phyloP scores from a whole-genome alignment of 2,329 filamentous ascomycete genomes.

The Fusarium hostae region DNA sequence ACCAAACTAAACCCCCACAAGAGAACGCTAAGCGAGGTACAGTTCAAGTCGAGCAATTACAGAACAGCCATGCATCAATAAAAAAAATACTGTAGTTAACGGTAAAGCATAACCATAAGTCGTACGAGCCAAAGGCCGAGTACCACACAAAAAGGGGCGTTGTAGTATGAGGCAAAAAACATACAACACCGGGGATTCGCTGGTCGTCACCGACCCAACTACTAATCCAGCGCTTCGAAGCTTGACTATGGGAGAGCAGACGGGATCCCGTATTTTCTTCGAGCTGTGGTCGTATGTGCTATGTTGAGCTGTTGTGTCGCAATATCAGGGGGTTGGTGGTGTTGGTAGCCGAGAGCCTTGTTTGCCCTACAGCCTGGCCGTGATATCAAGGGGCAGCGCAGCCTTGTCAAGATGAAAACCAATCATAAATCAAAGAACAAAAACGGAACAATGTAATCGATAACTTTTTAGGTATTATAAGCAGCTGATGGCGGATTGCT shows the following conservation, averaged over 20 bases:
- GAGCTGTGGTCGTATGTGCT: slow-evolving; percentile 31
- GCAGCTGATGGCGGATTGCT: not conserved
- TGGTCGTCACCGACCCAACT: slow-evolving; percentile 33
- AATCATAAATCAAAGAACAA: slow-evolving; percentile 9
- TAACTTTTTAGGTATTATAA: not conserved
- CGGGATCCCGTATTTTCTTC: slow-evolving; percentile 30
- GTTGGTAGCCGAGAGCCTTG: slow-evolving; percentile 1
- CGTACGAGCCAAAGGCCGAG: not conserved
- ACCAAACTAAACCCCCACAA: not conserved
- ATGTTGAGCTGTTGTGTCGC: accelerated
- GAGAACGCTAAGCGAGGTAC: not conserved
- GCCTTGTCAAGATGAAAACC: not conserved
- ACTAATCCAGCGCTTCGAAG: slow-evolving; percentile 33
- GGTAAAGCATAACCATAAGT: not conserved
- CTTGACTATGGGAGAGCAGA: slow-evolving; percentile 32
- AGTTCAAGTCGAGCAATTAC: not conserved
- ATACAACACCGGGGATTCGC: slow-evolving; percentile 32
- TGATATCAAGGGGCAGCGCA: not conserved
- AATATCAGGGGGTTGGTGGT: not conserved
- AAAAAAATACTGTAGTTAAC: not conserved
- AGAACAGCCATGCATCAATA: not conserved
- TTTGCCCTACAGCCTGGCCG: slow-evolving; percentile 2
- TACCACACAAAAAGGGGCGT: not conserved
- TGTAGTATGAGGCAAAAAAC: not conserved
- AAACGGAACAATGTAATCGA: accelerated